A percentile compares a stretch with the other conserved stretches of the same genome.
phyloP scores from a whole-genome alignment of 1,139 yeast genomes.

The Hemisphaericaspora lyxosophila region DNA sequence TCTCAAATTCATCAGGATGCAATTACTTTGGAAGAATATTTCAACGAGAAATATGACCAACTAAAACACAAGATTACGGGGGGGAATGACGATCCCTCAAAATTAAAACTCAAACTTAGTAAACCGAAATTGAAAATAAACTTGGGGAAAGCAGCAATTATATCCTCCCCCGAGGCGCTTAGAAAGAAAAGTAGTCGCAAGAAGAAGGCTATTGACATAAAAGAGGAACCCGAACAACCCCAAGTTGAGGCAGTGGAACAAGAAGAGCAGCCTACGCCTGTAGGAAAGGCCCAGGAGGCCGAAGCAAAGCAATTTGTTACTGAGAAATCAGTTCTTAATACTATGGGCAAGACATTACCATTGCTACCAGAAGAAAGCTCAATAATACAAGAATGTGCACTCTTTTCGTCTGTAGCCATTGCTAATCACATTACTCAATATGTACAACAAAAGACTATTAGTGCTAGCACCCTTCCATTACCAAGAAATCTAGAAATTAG shows the following conservation, averaged over 20 bases:
- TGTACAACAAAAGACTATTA: conserved; percentile 23
- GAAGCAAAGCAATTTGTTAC: conserved; percentile 10
- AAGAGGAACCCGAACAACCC: conserved; percentile 17
- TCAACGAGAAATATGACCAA: conserved; percentile 29
- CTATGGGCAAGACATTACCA: conserved; percentile 33
- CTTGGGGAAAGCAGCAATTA: conserved; percentile 20
- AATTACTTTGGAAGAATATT: conserved; percentile 37
- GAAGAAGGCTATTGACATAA: conserved; percentile 20
- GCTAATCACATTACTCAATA: conserved; percentile 25
- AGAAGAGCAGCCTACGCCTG: conserved; percentile 12
- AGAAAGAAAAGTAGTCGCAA: conserved; percentile 24
- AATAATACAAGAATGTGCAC: conserved; percentile 36
- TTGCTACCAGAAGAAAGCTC: conserved; percentile 26
- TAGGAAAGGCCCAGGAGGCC: conserved; percentile 15
- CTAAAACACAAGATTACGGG: conserved; percentile 22
- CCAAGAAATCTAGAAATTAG: conserved; percentile 29
- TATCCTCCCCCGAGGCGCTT: conserved; percentile 21
- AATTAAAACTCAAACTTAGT: conserved; percentile 24
- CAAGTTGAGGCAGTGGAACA: conserved; percentile 13
- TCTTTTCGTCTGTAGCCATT: conserved; percentile 38
- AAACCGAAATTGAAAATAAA: conserved; percentile 26
- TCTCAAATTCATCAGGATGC: conserved; percentile 61
- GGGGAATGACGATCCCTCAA: conserved; percentile 21
- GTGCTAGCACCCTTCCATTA: conserved; percentile 3
- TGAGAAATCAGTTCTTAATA: conserved; percentile 18